phyloP scores from a whole-genome alignment of 31 red algal genomes.

The Asparagopsis taxiformis region DNA sequence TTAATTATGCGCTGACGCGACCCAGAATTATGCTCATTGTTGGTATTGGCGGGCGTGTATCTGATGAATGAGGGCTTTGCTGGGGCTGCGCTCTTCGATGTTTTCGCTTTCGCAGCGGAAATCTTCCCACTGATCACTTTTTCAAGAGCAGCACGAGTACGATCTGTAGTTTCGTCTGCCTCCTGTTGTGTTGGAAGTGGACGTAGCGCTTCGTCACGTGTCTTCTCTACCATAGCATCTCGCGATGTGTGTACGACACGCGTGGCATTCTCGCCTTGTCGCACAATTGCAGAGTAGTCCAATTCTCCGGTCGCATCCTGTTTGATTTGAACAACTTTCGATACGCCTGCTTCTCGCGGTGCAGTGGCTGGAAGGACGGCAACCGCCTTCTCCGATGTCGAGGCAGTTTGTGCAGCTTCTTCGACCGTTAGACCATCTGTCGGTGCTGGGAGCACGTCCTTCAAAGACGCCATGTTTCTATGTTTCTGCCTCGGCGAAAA shows the following conservation, averaged over 20 bases:
- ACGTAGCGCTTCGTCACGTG: conserved; percentile 24
- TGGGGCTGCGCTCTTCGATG: conserved; percentile 2
- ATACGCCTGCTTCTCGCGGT: background rate
- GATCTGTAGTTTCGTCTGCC: conserved; percentile 36
- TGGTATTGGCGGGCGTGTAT: conserved; percentile 73
- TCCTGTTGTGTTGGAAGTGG: conserved; percentile 36
- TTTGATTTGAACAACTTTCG: background rate
- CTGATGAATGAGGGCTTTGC: conserved; percentile 57
- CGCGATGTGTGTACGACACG: conserved; percentile 47
- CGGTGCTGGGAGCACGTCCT: background rate
- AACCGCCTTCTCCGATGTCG: background rate
- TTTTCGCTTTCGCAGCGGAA: conserved; percentile 15
- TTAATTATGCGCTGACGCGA: conserved; percentile 70
- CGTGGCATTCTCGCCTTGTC: conserved; percentile 57
- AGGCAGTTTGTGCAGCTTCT: background rate
- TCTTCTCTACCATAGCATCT: conserved; percentile 57
- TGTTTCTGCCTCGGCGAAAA: too few species aligned
- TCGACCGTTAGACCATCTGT: background rate
- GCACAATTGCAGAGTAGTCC: conserved; percentile 69
- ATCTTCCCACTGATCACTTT: conserved; percentile 43
- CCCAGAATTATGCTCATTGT: conserved; percentile 16
- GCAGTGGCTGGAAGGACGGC: background rate
- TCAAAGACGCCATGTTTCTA: background rate
- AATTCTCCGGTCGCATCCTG: background rate
- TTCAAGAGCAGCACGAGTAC: conserved; percentile 64